Evolutionary conservation across 2,329 filamentous ascomycete genomes (phyloP).

Genomic region (Trichoderma arundinaceum): DNA sequence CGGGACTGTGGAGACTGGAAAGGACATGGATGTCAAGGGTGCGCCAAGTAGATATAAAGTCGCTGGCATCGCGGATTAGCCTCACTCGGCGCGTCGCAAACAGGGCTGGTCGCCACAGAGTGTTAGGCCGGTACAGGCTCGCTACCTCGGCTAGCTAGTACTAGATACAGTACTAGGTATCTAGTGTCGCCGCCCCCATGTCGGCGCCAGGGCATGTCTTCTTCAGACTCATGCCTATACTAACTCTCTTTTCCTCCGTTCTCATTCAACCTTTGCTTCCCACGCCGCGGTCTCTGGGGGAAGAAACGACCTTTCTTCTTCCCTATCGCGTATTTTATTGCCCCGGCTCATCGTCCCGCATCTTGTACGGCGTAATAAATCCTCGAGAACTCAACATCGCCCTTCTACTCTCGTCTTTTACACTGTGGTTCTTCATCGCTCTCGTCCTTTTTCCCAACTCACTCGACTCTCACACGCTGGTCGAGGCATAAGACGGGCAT

Average conservation of each 20-base stretch:
- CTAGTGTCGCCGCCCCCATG: slow-evolving; percentile 47
- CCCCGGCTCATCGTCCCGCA: slow-evolving; percentile 14
- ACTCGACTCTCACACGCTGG: slow-evolving; percentile 25
- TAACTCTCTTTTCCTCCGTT: slow-evolving; percentile 38
- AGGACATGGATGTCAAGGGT: slow-evolving; percentile 39
- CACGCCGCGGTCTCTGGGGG: slow-evolving; percentile 35
- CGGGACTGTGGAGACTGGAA: slow-evolving; percentile 47
- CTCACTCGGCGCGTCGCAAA: background rate
- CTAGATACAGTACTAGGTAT: slow-evolving; percentile 11
- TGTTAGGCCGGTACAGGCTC: background rate
- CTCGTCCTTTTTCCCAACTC: slow-evolving; percentile 34
- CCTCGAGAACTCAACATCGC: background rate
- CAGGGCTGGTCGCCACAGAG: background rate
- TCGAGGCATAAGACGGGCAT: slow-evolving; percentile 36
- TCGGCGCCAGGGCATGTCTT: slow-evolving; percentile 48
- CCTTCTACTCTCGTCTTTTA: slow-evolving; percentile 11
- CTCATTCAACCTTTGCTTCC: slow-evolving; percentile 42
- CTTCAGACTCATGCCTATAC: slow-evolving; percentile 44
- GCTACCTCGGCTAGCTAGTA: slow-evolving; percentile 19
- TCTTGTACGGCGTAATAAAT: background rate
- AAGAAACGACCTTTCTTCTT: slow-evolving; percentile 36
- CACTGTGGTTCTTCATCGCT: slow-evolving; percentile 32
- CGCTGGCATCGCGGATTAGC: slow-evolving; percentile 30
- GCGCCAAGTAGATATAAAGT: slow-evolving; percentile 45
- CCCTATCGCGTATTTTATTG: slow-evolving; percentile 37